Base-by-base conservation (phyloP, 2,329 filamentous ascomycete species). In the Pseudogymnoascus sp. region DNA sequence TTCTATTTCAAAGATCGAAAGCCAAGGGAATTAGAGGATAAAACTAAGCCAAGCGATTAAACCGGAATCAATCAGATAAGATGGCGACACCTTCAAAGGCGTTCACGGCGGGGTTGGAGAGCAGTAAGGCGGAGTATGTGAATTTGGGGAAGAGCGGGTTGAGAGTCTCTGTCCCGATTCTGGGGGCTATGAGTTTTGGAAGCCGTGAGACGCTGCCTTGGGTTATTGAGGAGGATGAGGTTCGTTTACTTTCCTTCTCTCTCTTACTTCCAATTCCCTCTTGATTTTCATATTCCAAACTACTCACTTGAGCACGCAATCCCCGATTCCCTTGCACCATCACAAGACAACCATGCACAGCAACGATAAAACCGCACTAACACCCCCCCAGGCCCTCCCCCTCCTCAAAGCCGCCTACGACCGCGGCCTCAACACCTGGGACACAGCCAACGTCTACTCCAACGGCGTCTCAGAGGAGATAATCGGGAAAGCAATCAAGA, bases 121-220 rank as follows among this genome's bases (percentile, higher is more conserved):
- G 66, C 37, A 74, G 77, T 62, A 79, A 79, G 68, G 74, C 73
- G 65, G 75, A 78, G 62, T 81, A 80, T 66, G 74, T 77, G 71
- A 76, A 78, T 65, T 77, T 88, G 13, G 85, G 85, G 48, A 81
- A 79, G 65, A 83, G 80, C 60, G 85, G 85, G 43, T 81, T 88
- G 21, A 81, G 81, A 64, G 77, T 87, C 54, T 87, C 84, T 1
- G 80, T 81, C 57, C 81, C 85, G 57, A 84, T 88, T 63, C 76
- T 88, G 45, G 85, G 85, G 0, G 80, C 80, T 65, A 87, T 88
- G 85, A 81, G 78, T 69, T 83, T 85, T 63, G 85, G 85, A 19
- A 77, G 79, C 64, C 71, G 75, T 0, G 72, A 79, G 43, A 80
- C 79, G 69, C 76, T 81, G 64, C 70, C 76, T 5, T 86, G 83